Conservation (phyloP, 2,329 filamentous ascomycete genomes). For the Aspergillus sp. region DNA sequence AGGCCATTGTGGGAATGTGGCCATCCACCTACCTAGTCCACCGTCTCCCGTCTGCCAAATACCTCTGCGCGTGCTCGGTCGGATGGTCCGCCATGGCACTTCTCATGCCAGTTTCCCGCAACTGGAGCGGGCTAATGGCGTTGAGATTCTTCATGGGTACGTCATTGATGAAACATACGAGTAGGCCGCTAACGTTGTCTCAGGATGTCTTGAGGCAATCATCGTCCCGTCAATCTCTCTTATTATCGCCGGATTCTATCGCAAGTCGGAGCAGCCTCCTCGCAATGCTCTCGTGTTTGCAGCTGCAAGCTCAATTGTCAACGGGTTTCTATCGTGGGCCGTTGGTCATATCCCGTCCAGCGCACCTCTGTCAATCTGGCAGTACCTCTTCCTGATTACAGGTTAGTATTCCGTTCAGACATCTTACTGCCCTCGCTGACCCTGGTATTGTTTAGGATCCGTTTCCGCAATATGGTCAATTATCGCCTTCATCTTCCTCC, state of each 20-base stretch:
- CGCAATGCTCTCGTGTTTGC: conserved; percentile 36
- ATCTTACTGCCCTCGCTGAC: conserved; percentile 23
- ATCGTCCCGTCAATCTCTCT: conserved; percentile 18
- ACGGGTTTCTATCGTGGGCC: conserved; percentile 22
- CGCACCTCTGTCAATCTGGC: conserved; percentile 5
- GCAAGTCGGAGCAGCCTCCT: conserved; percentile 29
- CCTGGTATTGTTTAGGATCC: conserved; percentile 47
- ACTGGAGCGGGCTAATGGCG: conserved; percentile 17
- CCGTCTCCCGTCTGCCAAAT: conserved; percentile 53
- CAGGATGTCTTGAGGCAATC: conserved; percentile 13
- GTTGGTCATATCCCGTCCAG: conserved; percentile 20
- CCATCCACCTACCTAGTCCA: conserved; percentile 32
- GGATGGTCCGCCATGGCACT: conserved; percentile 55
- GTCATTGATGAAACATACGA: neutral
- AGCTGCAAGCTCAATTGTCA: conserved; percentile 7
- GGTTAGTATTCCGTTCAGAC: neutral
- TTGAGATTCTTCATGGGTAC: conserved; percentile 15
- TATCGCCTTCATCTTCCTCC: conserved; percentile 51
- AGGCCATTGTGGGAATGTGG: conserved; percentile 54
- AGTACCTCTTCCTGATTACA: conserved; percentile 23
- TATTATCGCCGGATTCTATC: conserved; percentile 26
- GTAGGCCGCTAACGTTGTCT: neutral
- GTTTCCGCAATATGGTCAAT: conserved; percentile 46
- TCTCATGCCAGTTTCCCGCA: conserved; percentile 8
- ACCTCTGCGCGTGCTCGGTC: conserved; percentile 52